Evolutionary conservation across 106 monocot genomes (phyloP), one percentile per base, ranked within the genome.

Genomic region (Amphibolis antarctica): DNA sequence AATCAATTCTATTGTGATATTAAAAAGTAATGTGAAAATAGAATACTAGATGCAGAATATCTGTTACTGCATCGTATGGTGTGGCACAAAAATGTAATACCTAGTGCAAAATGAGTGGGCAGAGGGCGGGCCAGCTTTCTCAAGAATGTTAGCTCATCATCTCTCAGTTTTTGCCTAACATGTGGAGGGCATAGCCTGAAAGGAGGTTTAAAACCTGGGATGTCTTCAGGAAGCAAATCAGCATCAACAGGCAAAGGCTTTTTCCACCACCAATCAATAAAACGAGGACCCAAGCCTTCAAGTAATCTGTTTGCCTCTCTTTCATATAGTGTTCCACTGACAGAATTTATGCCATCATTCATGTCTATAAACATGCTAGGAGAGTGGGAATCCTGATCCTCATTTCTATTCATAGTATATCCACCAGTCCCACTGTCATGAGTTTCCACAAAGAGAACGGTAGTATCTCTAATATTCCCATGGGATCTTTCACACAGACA

Each of bases 241-340:
- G 89, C 94, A 80, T 94, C 94, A 25, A 94, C 86, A 54, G 94
- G 94, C 44, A 89, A 76, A 49, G 94, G 94, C 60, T 70, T 89
- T 49, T 29, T 44, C 79, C 76, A 82, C 94, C 94, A 94, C 94
- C 94, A 94, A 75, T 89, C 89, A 53, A 86, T 74, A 73, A 86
- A 94, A 2, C 94, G 86, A 67, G 94, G 94, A 53, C 94, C 94
- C 56, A 94, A 67, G n/a, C 74, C 74, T 63, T 89, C 74, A 58
- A 94, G 67, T 28, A 94, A 64, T 71, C 94, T 79, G 70, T 89
- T 67, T 43, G 77, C 64, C 73, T 94, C 94, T 62, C 79, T 89
- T 60, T 81, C 94, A 65, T 83, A 94, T 27, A 94, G 79, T 21
- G 86, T 70, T 72, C 54, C 88, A 47, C 21, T 57, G 15, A 68